Conservation (phyloP, 2,329 filamentous ascomycete species). For the Chrysosporium keratinophilum region DNA sequence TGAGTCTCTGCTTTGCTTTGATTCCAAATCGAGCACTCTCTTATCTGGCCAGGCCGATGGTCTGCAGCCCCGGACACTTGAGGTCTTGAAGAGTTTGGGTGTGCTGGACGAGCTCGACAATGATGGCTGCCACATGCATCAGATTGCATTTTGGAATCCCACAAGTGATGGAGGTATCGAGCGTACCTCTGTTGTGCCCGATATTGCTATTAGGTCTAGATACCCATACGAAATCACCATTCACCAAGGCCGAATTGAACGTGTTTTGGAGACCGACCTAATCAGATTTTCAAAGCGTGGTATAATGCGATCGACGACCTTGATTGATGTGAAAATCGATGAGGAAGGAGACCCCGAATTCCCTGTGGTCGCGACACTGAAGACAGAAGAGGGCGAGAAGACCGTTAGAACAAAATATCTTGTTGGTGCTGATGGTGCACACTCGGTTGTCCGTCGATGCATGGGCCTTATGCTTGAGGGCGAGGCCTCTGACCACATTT, state of each 20-base stretch:
- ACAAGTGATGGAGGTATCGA: constrained; percentile 30
- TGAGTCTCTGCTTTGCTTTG: constrained; percentile 34
- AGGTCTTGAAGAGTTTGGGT: constrained; percentile 36
- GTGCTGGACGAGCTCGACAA: constrained; percentile 44
- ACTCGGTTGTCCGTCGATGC: constrained; percentile 54
- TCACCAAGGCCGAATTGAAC: constrained; percentile 62
- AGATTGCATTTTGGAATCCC: constrained; percentile 50
- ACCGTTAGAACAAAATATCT: constrained; percentile 56
- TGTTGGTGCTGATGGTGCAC: constrained; percentile 60
- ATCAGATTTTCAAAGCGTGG: constrained; percentile 47
- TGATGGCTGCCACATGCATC: constrained; percentile 49
- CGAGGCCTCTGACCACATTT: constrained; percentile 60
- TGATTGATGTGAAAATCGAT: constrained; percentile 51
- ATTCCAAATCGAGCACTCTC: constrained; percentile 31
- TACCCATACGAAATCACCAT: constrained; percentile 61
- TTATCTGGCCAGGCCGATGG: constrained; percentile 38
- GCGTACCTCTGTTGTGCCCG: constrained; percentile 8
- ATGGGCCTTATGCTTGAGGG: constrained; percentile 46
- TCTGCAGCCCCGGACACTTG: constrained; percentile 35
- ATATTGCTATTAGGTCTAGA: constrained; percentile 11
- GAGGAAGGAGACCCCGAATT: constrained; percentile 36
- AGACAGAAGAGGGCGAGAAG: constrained; percentile 22
- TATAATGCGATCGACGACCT: constrained; percentile 56
- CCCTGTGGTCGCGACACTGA: constrained; percentile 28
- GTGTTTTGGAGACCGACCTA: constrained; percentile 57